Evolutionary conservation across 129 eudicot genomes (phyloP).

Genomic region (Escallonia rubra): DNA sequence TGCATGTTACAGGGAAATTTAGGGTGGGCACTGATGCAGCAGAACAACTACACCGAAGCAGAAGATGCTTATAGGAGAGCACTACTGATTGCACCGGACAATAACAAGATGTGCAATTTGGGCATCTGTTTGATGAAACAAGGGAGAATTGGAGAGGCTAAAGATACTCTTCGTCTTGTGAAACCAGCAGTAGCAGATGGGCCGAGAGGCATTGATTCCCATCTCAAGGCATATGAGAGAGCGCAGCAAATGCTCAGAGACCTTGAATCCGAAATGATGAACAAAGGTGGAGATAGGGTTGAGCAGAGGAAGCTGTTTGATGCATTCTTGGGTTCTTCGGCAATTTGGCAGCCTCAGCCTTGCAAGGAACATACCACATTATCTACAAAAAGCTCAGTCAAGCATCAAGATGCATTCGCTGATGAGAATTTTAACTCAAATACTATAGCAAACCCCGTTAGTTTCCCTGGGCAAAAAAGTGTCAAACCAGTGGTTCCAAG

Average conservation of each 20-base stretch:
- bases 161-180: slow-evolving; percentile 70
- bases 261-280: slow-evolving; percentile 88
- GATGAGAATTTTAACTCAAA: slow-evolving; percentile 63
- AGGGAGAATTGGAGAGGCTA: slow-evolving; percentile 89
- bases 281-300: slow-evolving; percentile 54
- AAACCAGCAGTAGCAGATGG: slow-evolving; percentile 87
- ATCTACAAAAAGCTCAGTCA: slow-evolving; percentile 14
- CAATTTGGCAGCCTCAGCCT: slow-evolving; percentile 99
- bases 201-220: slow-evolving; percentile 90
- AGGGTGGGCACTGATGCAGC: slow-evolving; percentile 99
- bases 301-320: slow-evolving; percentile 80
- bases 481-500: slow-evolving; percentile 23
- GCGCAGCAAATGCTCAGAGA: slow-evolving; percentile 96
- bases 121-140: slow-evolving; percentile 98
- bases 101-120: slow-evolving; percentile 96
- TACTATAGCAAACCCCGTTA: slow-evolving; percentile 8
- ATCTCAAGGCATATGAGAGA: slow-evolving; percentile 95
- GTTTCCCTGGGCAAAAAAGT: slow-evolving; percentile 12
- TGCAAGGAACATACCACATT: slow-evolving; percentile 54
- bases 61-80: slow-evolving; percentile 97
- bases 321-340: slow-evolving; percentile 86
- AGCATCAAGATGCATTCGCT: slow-evolving; percentile 44
- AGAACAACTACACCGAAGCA: slow-evolving; percentile 86
- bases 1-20: slow-evolving; percentile 64
- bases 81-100: slow-evolving; percentile 80